Conservation (phyloP, 768 basidiomycete species). For the Macrolepiota fuliginosa region DNA sequence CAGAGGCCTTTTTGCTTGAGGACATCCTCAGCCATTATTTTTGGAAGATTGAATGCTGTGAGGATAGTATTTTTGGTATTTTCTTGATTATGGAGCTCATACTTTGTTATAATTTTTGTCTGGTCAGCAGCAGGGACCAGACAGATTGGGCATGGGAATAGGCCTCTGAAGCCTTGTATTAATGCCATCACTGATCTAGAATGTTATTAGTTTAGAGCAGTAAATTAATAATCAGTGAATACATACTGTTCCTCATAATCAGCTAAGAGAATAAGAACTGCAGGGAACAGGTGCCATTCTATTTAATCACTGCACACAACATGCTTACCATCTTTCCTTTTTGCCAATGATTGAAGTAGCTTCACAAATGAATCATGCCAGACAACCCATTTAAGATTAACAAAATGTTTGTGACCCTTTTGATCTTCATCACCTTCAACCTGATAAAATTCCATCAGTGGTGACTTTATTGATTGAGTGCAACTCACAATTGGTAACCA, state of each 20-base stretch:
- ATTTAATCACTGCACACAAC: constrained; percentile 19
- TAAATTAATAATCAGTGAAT: neutral
- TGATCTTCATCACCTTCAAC: constrained; percentile 24
- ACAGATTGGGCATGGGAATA: constrained; percentile 35
- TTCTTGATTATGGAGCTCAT: constrained; percentile 14
- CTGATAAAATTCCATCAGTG: too few relatives aligned
- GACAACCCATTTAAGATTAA: constrained; percentile 30
- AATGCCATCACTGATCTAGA: constrained; percentile 34
- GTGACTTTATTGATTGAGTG: neutral
- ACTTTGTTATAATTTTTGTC: constrained; percentile 16
- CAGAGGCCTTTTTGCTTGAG: constrained; percentile 21
- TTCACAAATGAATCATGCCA: constrained; percentile 35
- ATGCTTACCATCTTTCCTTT: constrained; percentile 12
- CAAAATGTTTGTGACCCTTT: constrained; percentile 27
- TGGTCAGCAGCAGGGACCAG: constrained; percentile 25
- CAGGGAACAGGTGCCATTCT: constrained; percentile 27
- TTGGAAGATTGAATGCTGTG: constrained; percentile 16
- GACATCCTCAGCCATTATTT: constrained; percentile 17
- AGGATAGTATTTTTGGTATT: constrained; percentile 14
- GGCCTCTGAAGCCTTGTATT: constrained; percentile 24
- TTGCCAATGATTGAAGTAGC: constrained; percentile 25
- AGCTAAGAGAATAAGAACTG: constrained; percentile 35
- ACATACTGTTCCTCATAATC: constrained; percentile 48
- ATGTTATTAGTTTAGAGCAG: neutral
- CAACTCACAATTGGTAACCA: constrained; percentile 32